A percentile compares a stretch with the other conserved stretches of the same genome.
Conservation (phyloP, 2,329 filamentous ascomycete genomes). For the Claviceps pusilla region DNA sequence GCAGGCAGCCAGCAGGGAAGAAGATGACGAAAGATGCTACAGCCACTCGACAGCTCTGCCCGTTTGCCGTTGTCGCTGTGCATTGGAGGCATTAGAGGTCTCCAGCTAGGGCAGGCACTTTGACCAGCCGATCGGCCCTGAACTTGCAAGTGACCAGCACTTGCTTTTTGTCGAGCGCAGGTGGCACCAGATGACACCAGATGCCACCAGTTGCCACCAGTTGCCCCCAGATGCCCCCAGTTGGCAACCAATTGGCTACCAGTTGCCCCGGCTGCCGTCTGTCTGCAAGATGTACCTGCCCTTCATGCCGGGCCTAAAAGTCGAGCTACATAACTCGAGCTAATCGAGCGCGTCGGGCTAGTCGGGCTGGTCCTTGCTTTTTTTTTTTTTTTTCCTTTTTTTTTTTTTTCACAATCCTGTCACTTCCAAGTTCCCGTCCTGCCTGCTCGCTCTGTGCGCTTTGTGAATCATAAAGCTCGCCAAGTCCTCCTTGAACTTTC, state of each 20-base stretch:
- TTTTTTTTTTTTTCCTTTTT: neutral
- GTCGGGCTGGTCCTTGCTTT: conserved; percentile 2
- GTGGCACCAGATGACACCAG: conserved; percentile 1
- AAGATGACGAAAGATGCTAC: too few species aligned
- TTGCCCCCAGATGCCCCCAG: too few species aligned
- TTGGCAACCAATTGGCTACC: too few species aligned
- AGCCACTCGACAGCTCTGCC: too few species aligned
- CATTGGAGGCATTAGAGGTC: too few species aligned
- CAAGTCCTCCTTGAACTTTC: neutral
- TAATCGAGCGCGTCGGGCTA: neutral
- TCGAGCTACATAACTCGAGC: too few species aligned
- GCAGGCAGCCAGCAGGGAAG: too few species aligned
- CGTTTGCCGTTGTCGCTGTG: too few species aligned
- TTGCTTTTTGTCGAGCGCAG: neutral
- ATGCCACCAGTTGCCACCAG: neutral
- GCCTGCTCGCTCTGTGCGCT: neutral
- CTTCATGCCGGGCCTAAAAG: neutral
- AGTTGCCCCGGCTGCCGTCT: conserved; percentile 1
- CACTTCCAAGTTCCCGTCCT: neutral
- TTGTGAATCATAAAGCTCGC: conserved; percentile 5
- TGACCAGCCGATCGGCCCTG: too few species aligned
- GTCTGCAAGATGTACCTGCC: conserved; percentile 1
- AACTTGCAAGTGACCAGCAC: too few species aligned
- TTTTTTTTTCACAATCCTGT: neutral
- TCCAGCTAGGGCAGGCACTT: too few species aligned